A percentile compares a stretch with the other conserved stretches of the same genome.
phyloP scores from a whole-genome alignment of 805 yeast genomes.

The Saccharomycopsis fermentans region DNA sequence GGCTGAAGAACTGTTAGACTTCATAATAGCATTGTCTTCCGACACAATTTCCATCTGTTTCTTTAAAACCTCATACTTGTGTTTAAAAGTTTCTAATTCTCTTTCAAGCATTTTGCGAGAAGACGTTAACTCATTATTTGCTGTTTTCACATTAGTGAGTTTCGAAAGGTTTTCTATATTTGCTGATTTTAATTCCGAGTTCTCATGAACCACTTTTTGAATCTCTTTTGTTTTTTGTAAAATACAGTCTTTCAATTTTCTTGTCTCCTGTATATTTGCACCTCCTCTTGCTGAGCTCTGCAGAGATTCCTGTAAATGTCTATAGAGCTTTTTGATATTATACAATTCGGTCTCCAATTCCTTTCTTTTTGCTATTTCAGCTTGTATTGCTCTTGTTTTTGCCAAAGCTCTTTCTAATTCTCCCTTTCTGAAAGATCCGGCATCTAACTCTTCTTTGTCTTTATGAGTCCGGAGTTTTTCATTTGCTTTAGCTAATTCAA shows the following conservation, averaged over 20 bases:
- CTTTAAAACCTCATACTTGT: neutral
- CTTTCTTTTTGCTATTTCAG: neutral
- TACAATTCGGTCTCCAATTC: neutral
- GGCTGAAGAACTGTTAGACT: neutral
- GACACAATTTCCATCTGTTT: neutral
- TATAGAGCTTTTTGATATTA: neutral
- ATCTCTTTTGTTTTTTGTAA: neutral
- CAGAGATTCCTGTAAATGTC: neutral
- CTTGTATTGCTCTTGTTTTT: neutral
- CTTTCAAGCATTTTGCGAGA: neutral
- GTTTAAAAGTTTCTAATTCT: neutral
- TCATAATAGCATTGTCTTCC: neutral
- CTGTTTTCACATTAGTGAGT: neutral
- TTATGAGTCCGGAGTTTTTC: neutral
- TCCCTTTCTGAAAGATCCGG: neutral
- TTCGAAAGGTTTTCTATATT: neutral
- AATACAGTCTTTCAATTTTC: neutral
- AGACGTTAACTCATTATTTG: neutral
- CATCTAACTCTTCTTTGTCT: neutral
- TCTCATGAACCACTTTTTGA: neutral
- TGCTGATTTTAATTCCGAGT: neutral
- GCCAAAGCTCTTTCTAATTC: neutral
- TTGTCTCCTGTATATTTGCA: neutral
- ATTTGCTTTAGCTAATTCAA: neutral
- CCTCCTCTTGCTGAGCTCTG: neutral